These are phyloP conservation scores for Casuarina equisetifolia DNA, from an alignment of 306 rosid species.

Conservation along the genomic window DNA sequence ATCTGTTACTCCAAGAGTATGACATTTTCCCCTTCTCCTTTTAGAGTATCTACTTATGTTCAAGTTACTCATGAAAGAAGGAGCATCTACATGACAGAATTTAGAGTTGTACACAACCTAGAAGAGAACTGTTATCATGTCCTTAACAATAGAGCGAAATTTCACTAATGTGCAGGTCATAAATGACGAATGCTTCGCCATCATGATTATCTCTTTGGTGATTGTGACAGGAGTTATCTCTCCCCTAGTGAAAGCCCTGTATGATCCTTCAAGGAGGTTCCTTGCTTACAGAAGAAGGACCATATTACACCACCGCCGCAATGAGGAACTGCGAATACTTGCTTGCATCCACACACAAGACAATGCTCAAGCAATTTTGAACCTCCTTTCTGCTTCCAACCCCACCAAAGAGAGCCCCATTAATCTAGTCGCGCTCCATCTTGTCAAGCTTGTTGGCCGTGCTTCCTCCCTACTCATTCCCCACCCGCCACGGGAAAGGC, in stretches of 20 bases:
- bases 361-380: conserved; percentile 44
- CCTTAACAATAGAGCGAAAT: background rate
- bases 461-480: conserved; percentile 51
- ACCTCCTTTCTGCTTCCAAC: conserved; percentile 65
- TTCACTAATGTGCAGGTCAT: conserved; percentile 42
- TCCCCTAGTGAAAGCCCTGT: conserved; percentile 47
- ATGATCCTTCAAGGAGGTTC: conserved; percentile 58
- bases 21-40: background rate
- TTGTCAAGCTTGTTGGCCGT: conserved; percentile 52
- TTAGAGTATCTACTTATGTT: background rate
- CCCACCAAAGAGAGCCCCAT: conserved; percentile 43
- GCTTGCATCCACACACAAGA: conserved; percentile 59
- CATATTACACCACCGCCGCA: conserved; percentile 36
- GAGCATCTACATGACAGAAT: background rate
- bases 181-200: conserved; percentile 54
- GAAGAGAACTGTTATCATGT: background rate
- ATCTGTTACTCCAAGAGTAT: background rate
- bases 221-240: conserved; percentile 51
- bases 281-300: conserved; percentile 66
- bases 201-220: conserved; percentile 47
- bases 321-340: conserved; percentile 53
- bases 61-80: background rate
- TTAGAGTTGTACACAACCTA: background rate
- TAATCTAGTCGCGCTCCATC: conserved; percentile 49
- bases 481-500: conserved; percentile 32